Base-by-base conservation (phyloP, 306 rosid species). In the Prunus davidiana region DNA sequence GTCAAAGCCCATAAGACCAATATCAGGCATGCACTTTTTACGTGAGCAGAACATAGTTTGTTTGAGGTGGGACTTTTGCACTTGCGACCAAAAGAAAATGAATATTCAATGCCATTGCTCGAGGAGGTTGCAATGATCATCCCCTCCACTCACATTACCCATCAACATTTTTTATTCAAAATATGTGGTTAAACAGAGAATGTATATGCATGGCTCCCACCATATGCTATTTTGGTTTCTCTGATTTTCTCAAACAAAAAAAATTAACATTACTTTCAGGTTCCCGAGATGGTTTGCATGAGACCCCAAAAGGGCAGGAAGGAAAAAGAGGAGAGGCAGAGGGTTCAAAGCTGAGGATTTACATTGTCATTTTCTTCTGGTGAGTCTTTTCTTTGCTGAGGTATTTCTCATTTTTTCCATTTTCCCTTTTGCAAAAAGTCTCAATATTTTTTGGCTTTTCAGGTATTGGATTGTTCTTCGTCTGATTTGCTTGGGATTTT, bases 291-390 rank as follows among this genome's bases (percentile, higher is more conserved):
- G 43, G 9, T 72, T 78, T 78, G 68, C 67, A 67, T 16, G 49
- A 52, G 73, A 62, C 50, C 75, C 60, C 43, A 68, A 75, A 64
- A 14, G 20, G 3, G 75, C 28, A 80, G 57, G 32, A 62, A 78
- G 60, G 47, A 66, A 55, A 69, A 41, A 56, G 20, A 69, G 51
- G 20, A 56, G 62, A n/a, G 13, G 12, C 27, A 8, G 62, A 56
- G 27, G 20, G 11, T 6, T 5, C 62, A 74, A 79, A 71, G 28
- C 77, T 72, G 65, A 79, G 73, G 76, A 86, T 83, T 82, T 81
- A 15, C 79, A 63, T 71, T 83, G 72, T 67, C 69, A 61, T 82
- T 77, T 76, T 34, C 63, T 70, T 73, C 32, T 74, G 81, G 86
- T 82, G 73, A 82, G 65, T 10, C 64, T 50, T 63, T 79, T 58